Percentiles rank a stretch among this genome's conserved stretches.
phyloP scores from a whole-genome alignment of 768 basidiomycete genomes.

The Chalciporus piperatus region DNA sequence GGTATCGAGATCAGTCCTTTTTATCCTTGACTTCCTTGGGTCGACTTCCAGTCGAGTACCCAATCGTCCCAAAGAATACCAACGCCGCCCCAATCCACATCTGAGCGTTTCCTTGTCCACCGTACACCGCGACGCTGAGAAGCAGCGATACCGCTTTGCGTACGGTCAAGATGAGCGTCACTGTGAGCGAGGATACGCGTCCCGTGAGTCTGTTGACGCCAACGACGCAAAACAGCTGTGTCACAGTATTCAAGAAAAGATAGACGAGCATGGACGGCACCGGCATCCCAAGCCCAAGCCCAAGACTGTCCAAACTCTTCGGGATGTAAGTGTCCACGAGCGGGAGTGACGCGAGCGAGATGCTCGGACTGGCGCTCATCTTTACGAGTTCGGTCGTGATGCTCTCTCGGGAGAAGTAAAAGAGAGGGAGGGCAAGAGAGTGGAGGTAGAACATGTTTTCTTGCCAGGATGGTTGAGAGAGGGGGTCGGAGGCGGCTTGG shows the following conservation, averaged over 20 bases:
- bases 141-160: constrained; percentile 77
- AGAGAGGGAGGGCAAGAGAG: constrained; percentile 76
- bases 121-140: constrained; percentile 59
- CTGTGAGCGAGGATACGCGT: constrained; percentile 68
- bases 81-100: constrained; percentile 70
- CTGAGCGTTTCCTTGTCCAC: constrained; percentile 38
- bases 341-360: constrained; percentile 12
- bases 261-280: constrained; percentile 63
- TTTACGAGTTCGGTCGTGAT: constrained; percentile 33
- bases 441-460: constrained; percentile 94
- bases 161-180: constrained; percentile 77
- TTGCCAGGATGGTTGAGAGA: constrained; percentile 59
- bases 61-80: constrained; percentile 69
- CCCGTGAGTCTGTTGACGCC: constrained; percentile 87
- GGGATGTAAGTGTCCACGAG: constrained; percentile 1
- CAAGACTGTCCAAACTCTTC: constrained; percentile 22
- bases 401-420: constrained; percentile 55
- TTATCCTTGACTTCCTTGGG: constrained; percentile 19
- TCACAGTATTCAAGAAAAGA: constrained; percentile 73
- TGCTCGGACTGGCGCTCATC: constrained; percentile 9
- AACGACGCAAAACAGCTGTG: constrained; percentile 80
- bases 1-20: constrained; percentile 15
- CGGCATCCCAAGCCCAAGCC: constrained; percentile 19
- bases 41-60: constrained; percentile 47
- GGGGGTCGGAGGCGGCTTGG: constrained; percentile 17